These are phyloP conservation scores for Candolleomyces eurysporus DNA, from an alignment of 768 basidiomycete genomes.

Conservation along the genomic window DNA sequence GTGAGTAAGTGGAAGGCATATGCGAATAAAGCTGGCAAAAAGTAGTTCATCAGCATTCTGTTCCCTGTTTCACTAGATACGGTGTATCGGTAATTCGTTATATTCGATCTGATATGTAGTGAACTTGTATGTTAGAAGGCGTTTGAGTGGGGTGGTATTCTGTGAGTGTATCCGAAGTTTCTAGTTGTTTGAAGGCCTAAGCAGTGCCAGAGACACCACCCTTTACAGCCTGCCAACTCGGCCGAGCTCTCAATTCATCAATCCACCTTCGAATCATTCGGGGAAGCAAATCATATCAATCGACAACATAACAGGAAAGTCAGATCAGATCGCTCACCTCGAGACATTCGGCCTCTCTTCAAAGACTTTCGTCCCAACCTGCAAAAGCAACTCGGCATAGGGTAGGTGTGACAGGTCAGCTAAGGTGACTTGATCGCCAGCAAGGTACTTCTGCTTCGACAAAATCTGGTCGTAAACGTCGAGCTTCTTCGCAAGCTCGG, in stretches of 20 bases:
- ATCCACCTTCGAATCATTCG: slow-evolving; percentile 24
- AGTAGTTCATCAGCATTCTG: no score
- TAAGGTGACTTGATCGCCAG: slow-evolving; percentile 55
- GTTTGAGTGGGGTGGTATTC: no score
- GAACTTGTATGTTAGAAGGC: no score
- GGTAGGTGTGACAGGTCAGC: slow-evolving; percentile 54
- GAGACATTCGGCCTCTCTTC: slow-evolving; percentile 42
- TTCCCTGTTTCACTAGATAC: no score
- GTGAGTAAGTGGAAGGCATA: no score
- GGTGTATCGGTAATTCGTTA: no score
- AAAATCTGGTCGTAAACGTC: slow-evolving; percentile 58
- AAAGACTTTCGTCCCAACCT: slow-evolving; percentile 28
- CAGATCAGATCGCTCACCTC: not conserved
- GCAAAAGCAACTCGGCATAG: slow-evolving; percentile 27
- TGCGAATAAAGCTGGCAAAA: no score
- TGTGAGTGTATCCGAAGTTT: no score
- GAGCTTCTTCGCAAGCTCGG: slow-evolving; percentile 37
- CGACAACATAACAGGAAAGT: not conserved
- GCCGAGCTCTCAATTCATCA: slow-evolving; percentile 35
- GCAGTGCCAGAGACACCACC: slow-evolving; percentile 21
- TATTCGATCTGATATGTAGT: no score
- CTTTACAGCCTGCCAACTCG: slow-evolving; percentile 50
- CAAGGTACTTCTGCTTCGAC: slow-evolving; percentile 53
- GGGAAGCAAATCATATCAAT: not conserved
- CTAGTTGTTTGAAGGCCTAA: no score